phyloP scores from a whole-genome alignment of 1,139 yeast genomes.

The Hemisphaericaspora xylofermentans region DNA sequence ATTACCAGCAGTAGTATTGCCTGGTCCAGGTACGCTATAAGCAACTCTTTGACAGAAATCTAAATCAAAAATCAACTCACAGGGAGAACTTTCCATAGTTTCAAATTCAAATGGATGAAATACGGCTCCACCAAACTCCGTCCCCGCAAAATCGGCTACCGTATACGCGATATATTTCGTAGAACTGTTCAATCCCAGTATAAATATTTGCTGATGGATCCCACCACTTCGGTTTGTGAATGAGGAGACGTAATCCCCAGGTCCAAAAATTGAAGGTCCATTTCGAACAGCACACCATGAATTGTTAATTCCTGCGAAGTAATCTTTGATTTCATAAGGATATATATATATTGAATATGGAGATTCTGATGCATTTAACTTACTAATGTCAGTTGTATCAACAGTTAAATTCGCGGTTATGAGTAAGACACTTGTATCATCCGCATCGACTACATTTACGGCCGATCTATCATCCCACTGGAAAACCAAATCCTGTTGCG shows the following conservation, averaged over 20 bases:
- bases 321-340: slow-evolving; percentile 36
- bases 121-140: slow-evolving; percentile 62
- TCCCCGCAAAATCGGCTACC: slow-evolving; percentile 48
- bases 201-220: slow-evolving; percentile 58
- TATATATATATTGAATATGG: slow-evolving; percentile 49
- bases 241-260: slow-evolving; percentile 28
- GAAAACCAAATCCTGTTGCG: slow-evolving; percentile 63
- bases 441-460: slow-evolving; percentile 70
- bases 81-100: slow-evolving; percentile 57
- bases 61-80: slow-evolving; percentile 72
- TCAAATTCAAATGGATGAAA: slow-evolving; percentile 59
- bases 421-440: slow-evolving; percentile 66
- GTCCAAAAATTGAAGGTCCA: slow-evolving; percentile 39
- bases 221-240: slow-evolving; percentile 51
- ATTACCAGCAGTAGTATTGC: slow-evolving; percentile 6
- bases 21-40: slow-evolving; percentile 77
- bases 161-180: slow-evolving; percentile 68
- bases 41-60: slow-evolving; percentile 82
- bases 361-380: slow-evolving; percentile 30
- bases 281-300: slow-evolving; percentile 75
- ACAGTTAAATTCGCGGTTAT: slow-evolving; percentile 59
- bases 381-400: slow-evolving; percentile 16
- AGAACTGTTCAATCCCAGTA: slow-evolving; percentile 59
- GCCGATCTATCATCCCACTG: slow-evolving; percentile 67
- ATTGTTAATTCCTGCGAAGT: slow-evolving; percentile 44